phyloP scores from a whole-genome alignment of 768 basidiomycete genomes.

The Pholiota microspora region DNA sequence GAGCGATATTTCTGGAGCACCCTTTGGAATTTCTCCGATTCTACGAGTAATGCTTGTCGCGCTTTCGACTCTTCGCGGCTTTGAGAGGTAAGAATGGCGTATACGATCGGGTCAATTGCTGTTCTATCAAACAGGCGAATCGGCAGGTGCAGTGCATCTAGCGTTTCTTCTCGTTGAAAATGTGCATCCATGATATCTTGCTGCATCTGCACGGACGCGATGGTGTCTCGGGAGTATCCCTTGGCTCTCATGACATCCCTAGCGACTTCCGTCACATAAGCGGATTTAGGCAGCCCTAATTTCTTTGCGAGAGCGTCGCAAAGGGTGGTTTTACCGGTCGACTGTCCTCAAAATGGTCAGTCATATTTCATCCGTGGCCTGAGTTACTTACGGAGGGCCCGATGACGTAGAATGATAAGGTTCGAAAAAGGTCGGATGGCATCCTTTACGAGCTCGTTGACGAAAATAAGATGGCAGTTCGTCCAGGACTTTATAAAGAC shows the following conservation, averaged over 20 bases:
- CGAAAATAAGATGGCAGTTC: background rate
- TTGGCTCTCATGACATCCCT: constrained; percentile 50
- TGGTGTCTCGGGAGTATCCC: constrained; percentile 53
- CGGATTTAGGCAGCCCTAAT: constrained; percentile 33
- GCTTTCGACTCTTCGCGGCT: constrained; percentile 33
- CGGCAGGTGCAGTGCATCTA: constrained; percentile 12
- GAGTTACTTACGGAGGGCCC: constrained; percentile 46
- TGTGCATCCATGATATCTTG: constrained; percentile 59
- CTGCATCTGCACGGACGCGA: constrained; percentile 58
- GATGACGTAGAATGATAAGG: constrained; percentile 39
- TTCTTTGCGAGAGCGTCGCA: constrained; percentile 48
- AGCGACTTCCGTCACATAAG: constrained; percentile 61
- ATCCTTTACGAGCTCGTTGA: background rate
- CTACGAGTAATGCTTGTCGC: constrained; percentile 33
- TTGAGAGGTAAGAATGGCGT: constrained; percentile 47
- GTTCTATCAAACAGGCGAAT: constrained; percentile 62
- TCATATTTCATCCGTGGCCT: background rate
- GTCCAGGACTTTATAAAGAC: background rate
- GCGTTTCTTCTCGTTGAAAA: constrained; percentile 39
- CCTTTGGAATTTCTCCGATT: constrained; percentile 36
- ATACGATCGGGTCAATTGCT: constrained; percentile 62
- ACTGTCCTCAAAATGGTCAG: constrained; percentile 24
- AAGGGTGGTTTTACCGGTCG: constrained; percentile 71
- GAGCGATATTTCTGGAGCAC: constrained; percentile 41
- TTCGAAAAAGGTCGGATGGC: background rate